A percentile compares a stretch with the other conserved stretches of the same genome.
Evolutionary conservation across 2,329 filamentous ascomycete genomes (phyloP).

Genomic region (Dactylellina haptotyla): DNA sequence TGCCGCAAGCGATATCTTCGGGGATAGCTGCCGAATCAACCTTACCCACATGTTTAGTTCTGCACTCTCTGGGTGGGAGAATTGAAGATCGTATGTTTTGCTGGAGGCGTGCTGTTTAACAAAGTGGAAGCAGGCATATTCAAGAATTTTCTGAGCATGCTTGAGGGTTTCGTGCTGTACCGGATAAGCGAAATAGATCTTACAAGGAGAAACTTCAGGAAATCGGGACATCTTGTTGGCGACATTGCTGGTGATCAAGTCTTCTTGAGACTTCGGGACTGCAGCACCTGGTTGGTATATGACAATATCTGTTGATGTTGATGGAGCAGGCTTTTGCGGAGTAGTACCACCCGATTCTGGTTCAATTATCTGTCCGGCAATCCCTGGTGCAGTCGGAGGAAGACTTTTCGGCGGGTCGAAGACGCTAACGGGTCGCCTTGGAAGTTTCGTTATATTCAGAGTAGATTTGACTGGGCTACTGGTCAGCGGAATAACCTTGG

Average conservation of each 20-base stretch:
- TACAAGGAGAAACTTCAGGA: not conserved
- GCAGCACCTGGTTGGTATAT: not conserved
- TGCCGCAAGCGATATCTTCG: not conserved
- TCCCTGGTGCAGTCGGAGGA: not conserved
- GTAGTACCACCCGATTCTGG: not conserved
- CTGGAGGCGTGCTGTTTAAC: not conserved
- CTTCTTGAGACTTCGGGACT: not conserved
- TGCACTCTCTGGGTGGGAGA: slow-evolving; percentile 16
- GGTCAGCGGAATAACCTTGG: too few species aligned
- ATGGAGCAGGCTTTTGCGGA: not conserved
- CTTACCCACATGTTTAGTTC: slow-evolving; percentile 25
- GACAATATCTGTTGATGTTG: not conserved
- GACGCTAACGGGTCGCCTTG: not conserved
- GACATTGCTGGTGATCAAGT: not conserved
- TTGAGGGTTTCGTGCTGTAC: slow-evolving; percentile 18
- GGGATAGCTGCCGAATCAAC: not conserved
- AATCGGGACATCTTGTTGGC: not conserved
- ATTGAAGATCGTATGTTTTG: not conserved
- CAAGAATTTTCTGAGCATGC: slow-evolving; percentile 18
- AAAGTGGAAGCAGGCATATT: slow-evolving; percentile 28
- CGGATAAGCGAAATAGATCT: not conserved
- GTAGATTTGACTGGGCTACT: too few species aligned
- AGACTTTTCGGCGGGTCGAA: slow-evolving; percentile 1
- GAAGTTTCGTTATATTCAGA: not conserved
- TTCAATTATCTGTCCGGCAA: not conserved